Evolutionary conservation across 2,329 filamentous ascomycete species (phyloP).

Genomic region (Penicillium brevicompactum): DNA sequence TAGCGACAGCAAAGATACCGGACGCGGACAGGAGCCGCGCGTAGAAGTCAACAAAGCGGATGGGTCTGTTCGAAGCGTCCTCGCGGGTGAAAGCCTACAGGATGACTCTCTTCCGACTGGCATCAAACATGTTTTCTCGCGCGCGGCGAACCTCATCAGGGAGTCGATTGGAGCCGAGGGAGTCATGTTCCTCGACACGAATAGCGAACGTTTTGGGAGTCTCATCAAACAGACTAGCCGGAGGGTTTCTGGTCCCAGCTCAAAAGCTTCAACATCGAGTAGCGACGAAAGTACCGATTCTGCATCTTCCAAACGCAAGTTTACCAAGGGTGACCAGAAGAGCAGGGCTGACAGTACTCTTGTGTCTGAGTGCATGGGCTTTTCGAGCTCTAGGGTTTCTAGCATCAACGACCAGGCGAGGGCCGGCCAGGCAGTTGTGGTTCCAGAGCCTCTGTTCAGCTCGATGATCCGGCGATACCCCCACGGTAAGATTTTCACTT

Average conservation of each 20-base stretch:
- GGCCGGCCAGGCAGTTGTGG: constrained; percentile 12
- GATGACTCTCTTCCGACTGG: neutral
- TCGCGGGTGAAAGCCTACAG: neutral
- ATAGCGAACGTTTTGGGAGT: constrained; percentile 17
- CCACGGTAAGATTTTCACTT: constrained; percentile 31
- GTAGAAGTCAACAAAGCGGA: neutral
- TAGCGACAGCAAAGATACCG: too few species aligned
- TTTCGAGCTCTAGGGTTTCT: constrained; percentile 18
- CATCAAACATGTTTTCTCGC: constrained; percentile 41
- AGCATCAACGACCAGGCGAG: constrained; percentile 16
- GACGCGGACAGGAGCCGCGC: too few species aligned
- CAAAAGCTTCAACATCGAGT: constrained; percentile 7
- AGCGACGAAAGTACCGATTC: constrained; percentile 28
- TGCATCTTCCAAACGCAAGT: neutral
- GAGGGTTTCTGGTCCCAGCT: constrained; percentile 8
- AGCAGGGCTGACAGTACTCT: neutral
- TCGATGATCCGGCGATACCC: constrained; percentile 28
- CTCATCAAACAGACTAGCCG: constrained; percentile 14
- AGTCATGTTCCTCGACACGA: constrained; percentile 34
- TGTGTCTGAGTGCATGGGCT: constrained; percentile 17
- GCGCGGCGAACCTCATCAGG: constrained; percentile 48
- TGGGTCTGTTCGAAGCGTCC: neutral
- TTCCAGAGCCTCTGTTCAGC: constrained; percentile 22
- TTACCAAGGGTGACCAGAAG: constrained; percentile 16
- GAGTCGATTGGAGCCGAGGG: constrained; percentile 48